Percentiles rank a stretch among this genome's conserved stretches.
Conservation (phyloP, 331 rosid genomes). For the Ulmus americana region DNA sequence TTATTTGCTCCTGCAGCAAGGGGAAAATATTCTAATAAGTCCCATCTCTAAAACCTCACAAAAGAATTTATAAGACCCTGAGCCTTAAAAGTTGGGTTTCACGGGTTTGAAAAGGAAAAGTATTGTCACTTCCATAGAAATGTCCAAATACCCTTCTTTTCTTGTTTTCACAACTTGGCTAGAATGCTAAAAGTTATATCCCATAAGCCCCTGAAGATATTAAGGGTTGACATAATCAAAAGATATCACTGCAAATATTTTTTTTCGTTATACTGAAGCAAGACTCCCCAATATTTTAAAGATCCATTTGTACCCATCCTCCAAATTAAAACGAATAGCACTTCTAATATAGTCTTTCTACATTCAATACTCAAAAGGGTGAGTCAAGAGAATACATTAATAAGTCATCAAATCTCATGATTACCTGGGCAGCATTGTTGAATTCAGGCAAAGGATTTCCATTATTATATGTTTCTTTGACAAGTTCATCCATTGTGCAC, state of each 20-base stretch:
- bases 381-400: conserved; percentile 12
- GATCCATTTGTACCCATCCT: not conserved
- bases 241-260: not conserved
- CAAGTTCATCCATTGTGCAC: conserved; percentile 74
- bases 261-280: not conserved
- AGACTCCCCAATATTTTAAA: not conserved
- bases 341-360: not conserved
- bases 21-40: not conserved
- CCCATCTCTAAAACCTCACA: not conserved
- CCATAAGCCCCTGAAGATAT: not conserved
- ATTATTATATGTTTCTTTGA: conserved; percentile 79
- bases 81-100: not conserved
- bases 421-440: conserved; percentile 93
- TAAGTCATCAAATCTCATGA: conserved; percentile 19
- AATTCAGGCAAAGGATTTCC: conserved; percentile 91
- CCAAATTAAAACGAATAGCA: not conserved
- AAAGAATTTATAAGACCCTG: not conserved
- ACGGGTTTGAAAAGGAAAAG: not conserved
- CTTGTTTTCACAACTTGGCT: not conserved
- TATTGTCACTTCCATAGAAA: not conserved
- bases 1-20: not conserved
- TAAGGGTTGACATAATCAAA: too few relatives aligned
- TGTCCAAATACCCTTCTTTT: not conserved
- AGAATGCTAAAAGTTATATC: not conserved
- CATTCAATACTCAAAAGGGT: not conserved